phyloP scores from a whole-genome alignment of 73 alveolate genomes.

The Stentor roeselii region DNA sequence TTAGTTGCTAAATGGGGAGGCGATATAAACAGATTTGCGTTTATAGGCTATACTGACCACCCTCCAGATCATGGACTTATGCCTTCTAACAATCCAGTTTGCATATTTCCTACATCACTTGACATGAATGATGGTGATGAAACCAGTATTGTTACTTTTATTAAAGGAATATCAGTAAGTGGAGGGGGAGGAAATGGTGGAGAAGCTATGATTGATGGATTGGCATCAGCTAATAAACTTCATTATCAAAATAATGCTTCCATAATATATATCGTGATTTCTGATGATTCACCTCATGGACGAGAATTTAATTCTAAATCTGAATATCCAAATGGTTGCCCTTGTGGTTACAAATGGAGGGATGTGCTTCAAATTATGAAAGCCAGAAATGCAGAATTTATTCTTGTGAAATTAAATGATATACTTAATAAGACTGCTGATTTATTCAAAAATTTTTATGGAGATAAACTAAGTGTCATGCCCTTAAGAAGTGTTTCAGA shows the following conservation, averaged over 20 bases:
- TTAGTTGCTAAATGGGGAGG: background rate
- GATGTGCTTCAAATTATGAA: background rate
- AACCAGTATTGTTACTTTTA: background rate
- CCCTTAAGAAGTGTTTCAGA: no score
- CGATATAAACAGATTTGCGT: conserved; percentile 1
- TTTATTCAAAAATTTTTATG: background rate
- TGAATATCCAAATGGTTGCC: conserved; percentile 5
- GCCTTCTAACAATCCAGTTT: background rate
- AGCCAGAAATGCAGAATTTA: background rate
- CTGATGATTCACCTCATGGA: conserved; percentile 17
- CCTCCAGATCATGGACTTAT: background rate
- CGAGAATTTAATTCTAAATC: background rate
- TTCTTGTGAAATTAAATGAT: background rate
- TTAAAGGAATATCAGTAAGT: background rate
- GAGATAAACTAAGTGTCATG: background rate
- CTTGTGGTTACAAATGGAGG: conserved; percentile 3
- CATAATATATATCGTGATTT: background rate
- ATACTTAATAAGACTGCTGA: background rate
- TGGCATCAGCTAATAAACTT: background rate
- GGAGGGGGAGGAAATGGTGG: background rate
- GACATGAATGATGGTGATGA: background rate
- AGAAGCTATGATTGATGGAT: conserved; percentile 33
- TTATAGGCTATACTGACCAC: conserved; percentile 29
- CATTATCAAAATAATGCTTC: background rate
- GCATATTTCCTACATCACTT: background rate